Evolutionary conservation across 2,329 filamentous ascomycete genomes (phyloP).

Genomic region (Dissoconium aciculare): DNA sequence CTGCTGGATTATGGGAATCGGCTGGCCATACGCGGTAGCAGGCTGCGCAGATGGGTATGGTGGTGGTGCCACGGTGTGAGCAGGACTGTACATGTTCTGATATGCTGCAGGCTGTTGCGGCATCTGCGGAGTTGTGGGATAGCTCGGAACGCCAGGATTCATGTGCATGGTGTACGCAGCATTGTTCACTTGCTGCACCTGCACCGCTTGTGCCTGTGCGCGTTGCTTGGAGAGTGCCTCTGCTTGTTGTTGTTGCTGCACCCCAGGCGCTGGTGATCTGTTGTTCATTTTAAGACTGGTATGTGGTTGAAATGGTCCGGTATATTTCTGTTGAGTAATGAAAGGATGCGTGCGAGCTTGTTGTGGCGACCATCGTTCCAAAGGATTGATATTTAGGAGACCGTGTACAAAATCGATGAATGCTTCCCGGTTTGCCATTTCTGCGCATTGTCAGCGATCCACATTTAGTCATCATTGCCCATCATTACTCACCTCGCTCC

Average conservation of each 20-base stretch:
- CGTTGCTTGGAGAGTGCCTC: constrained; percentile 89
- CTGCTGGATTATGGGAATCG: constrained; percentile 52
- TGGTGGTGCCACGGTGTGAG: constrained; percentile 57
- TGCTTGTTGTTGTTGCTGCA: constrained; percentile 89
- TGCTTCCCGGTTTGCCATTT: constrained; percentile 94
- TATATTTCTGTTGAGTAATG: constrained; percentile 96
- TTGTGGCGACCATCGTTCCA: constrained; percentile 94
- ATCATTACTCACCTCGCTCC: constrained; percentile 59
- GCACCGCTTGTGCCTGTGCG: constrained; percentile 40
- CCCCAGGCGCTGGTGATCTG: constrained; percentile 78
- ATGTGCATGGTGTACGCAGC: constrained; percentile 17
- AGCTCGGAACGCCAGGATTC: constrained; percentile 25
- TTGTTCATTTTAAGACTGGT: constrained; percentile 91
- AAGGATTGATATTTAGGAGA: constrained; percentile 80
- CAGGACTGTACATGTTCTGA: constrained; percentile 51
- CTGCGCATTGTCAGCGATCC: constrained; percentile 34
- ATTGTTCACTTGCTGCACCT: constrained; percentile 26
- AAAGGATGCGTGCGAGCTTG: constrained; percentile 96
- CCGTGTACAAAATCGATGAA: constrained; percentile 98
- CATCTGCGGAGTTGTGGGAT: constrained; percentile 25
- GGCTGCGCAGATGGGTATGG: constrained; percentile 60
- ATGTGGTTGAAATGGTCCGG: constrained; percentile 85
- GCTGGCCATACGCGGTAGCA: constrained; percentile 45
- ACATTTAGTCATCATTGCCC: constrained; percentile 1
- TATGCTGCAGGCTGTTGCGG: constrained; percentile 49